These are phyloP conservation scores for Penicillium bovifimosum DNA, from an alignment of 495 filamentous ascomycete species.

Conservation along the genomic window DNA sequence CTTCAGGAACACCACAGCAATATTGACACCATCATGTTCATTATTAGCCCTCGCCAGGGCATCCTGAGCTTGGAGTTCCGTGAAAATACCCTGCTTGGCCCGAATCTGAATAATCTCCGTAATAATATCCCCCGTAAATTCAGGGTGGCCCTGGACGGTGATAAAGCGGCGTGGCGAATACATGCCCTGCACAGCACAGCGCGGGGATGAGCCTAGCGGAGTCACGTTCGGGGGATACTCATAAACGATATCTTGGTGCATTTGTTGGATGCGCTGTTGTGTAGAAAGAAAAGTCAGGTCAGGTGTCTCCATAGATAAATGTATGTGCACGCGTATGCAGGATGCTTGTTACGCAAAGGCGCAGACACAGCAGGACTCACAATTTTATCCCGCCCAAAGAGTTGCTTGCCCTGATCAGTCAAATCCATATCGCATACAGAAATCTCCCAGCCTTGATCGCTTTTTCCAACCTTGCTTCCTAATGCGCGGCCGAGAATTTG, in stretches of 20 bases:
- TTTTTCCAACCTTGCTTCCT: slow-evolving; percentile 60
- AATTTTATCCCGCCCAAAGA: slow-evolving; percentile 65
- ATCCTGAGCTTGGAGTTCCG: slow-evolving; percentile 56
- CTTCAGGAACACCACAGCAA: slow-evolving; percentile 63
- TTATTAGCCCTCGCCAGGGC: slow-evolving; percentile 59
- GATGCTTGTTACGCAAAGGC: neutral
- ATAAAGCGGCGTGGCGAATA: slow-evolving; percentile 60
- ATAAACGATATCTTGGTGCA: slow-evolving; percentile 81
- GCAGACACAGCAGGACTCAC: slow-evolving; percentile 39
- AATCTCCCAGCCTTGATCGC: slow-evolving; percentile 72
- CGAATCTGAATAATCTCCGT: slow-evolving; percentile 59
- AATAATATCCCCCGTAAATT: slow-evolving; percentile 74
- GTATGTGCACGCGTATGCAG: neutral
- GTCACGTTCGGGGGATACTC: slow-evolving; percentile 56
- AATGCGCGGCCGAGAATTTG: slow-evolving; percentile 81
- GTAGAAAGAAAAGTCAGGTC: neutral
- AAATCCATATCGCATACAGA: slow-evolving; percentile 65
- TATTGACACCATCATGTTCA: slow-evolving; percentile 68
- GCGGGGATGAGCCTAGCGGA: slow-evolving; percentile 57
- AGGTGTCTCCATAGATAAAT: neutral
- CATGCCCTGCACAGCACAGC: slow-evolving; percentile 78
- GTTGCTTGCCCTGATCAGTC: slow-evolving; percentile 61
- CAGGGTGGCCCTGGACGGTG: slow-evolving; percentile 87
- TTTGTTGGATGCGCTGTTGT: slow-evolving; percentile 71
- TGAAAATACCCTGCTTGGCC: slow-evolving; percentile 58